A percentile compares a stretch with the other conserved stretches of the same genome.
phyloP scores from a whole-genome alignment of 441 rosid species.

The Eutrema salsugineum region DNA sequence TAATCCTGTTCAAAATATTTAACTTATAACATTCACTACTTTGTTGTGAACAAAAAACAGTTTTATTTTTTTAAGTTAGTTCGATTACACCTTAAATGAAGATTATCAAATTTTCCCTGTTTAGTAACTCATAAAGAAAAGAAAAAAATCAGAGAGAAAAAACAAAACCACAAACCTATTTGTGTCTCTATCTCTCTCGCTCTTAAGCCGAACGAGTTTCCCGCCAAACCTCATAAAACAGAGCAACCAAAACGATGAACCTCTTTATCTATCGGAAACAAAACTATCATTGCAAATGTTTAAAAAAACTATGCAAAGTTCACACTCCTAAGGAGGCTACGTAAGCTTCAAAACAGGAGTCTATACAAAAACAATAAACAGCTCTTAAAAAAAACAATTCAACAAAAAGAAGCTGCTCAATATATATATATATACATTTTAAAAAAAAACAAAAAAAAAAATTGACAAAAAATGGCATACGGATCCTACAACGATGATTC shows the following conservation, averaged over 20 bases:
- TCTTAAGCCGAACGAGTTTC: constrained; percentile 12
- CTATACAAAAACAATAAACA: neutral
- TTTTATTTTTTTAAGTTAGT: neutral
- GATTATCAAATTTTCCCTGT: constrained; percentile 5
- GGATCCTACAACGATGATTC: constrained; percentile 25
- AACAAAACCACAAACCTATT: constrained; percentile 19
- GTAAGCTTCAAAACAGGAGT: constrained; percentile 25
- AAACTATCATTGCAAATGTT: constrained; percentile 11
- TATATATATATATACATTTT: too few relatives aligned
- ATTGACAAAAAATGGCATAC: constrained; percentile 22
- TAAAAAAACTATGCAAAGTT: constrained; percentile 5
- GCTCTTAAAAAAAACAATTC: neutral
- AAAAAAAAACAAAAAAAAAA: neutral
- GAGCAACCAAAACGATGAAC: neutral
- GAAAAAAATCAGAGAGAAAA: neutral
- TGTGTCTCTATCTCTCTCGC: neutral
- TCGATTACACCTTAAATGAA: neutral
- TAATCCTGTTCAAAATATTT: neutral
- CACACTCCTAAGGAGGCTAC: constrained; percentile 28
- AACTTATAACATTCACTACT: neutral
- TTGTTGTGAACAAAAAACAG: neutral
- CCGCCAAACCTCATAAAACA: constrained; percentile 28
- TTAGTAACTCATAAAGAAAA: neutral
- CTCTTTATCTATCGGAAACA: constrained; percentile 21
- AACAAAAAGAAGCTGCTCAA: neutral